These are phyloP conservation scores for Haplosporangium sp. DNA, from an alignment of 371 early-diverging fungal species.

Conservation along the genomic window DNA sequence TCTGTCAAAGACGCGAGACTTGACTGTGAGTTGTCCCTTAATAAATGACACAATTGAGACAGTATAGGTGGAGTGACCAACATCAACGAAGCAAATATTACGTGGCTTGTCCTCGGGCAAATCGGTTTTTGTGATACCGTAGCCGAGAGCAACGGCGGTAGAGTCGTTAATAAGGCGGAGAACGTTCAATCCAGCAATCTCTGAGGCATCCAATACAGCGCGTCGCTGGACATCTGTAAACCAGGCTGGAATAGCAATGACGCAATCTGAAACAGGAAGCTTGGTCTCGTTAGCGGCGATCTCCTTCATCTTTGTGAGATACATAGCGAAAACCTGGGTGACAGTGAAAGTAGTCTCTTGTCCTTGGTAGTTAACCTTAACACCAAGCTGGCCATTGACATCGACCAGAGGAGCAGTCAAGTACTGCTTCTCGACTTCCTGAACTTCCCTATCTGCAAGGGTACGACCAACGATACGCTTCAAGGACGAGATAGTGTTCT, in stretches of 20 bases:
- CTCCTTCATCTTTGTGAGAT: slow-evolving; percentile 91
- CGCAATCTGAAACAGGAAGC: slow-evolving; percentile 90
- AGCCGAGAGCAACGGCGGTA: slow-evolving; percentile 94
- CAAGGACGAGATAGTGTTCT: slow-evolving; percentile 93
- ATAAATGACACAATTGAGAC: slow-evolving; percentile 91
- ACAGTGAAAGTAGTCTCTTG: slow-evolving; percentile 83
- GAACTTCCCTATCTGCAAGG: slow-evolving; percentile 89
- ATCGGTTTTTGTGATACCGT: slow-evolving; percentile 97
- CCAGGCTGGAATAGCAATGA: slow-evolving; percentile 96
- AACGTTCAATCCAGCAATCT: slow-evolving; percentile 94
- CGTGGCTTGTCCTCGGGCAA: slow-evolving; percentile 95
- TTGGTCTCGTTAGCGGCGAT: slow-evolving; percentile 88
- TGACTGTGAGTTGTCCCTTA: slow-evolving; percentile 95
- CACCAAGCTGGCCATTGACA: slow-evolving; percentile 88
- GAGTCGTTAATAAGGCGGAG: slow-evolving; percentile 94
- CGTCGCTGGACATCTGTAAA: slow-evolving; percentile 95
- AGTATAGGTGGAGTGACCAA: slow-evolving; percentile 94
- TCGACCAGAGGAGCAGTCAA: slow-evolving; percentile 85
- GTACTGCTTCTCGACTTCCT: slow-evolving; percentile 83
- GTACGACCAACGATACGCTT: slow-evolving; percentile 98
- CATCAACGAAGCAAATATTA: slow-evolving; percentile 93
- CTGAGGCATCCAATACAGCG: slow-evolving; percentile 88
- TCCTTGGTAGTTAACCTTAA: slow-evolving; percentile 85
- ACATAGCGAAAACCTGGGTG: slow-evolving; percentile 95
- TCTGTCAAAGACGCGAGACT: slow-evolving; percentile 90